Percentiles rank a stretch among this genome's conserved stretches.
Evolutionary conservation across 2,329 filamentous ascomycete genomes (phyloP).

Genomic region (Ophiobolus disseminans): DNA sequence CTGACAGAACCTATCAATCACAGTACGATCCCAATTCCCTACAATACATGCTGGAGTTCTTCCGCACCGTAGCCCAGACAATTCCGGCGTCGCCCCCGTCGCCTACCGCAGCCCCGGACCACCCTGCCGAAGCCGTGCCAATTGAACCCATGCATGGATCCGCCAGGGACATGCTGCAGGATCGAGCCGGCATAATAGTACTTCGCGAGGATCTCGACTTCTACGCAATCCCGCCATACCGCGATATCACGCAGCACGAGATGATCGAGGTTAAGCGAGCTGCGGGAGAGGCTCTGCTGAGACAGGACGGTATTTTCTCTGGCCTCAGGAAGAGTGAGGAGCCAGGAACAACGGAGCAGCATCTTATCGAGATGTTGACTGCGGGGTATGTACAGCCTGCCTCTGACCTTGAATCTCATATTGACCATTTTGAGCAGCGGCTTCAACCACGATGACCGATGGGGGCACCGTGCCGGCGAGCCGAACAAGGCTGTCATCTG

Average conservation of each 20-base stretch:
- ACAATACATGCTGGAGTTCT: constrained; percentile 99
- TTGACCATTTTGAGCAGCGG: constrained; percentile 64
- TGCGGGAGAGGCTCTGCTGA: constrained; percentile 82
- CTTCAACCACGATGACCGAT: constrained; percentile 93
- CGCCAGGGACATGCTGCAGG: constrained; percentile 79
- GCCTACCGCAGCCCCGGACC: constrained; percentile 57
- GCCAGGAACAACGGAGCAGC: constrained; percentile 93
- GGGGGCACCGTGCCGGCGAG: constrained; percentile 97
- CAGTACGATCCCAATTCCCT: constrained; percentile 97
- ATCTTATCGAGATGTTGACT: constrained; percentile 98
- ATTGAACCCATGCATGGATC: constrained; percentile 76
- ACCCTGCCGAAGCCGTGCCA: constrained; percentile 62
- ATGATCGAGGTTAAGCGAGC: constrained; percentile 98
- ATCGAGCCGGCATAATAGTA: constrained; percentile 94
- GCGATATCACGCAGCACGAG: constrained; percentile 83
- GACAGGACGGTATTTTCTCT: constrained; percentile 94
- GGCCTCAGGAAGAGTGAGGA: constrained; percentile 95
- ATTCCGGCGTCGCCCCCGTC: constrained; percentile 78
- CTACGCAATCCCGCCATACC: constrained; percentile 87
- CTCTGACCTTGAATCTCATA: background rate
- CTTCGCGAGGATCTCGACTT: constrained; percentile 96
- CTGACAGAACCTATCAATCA: constrained; percentile 61
- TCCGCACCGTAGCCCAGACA: constrained; percentile 94
- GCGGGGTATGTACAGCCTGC: constrained; percentile 73
- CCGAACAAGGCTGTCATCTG: constrained; percentile 99